Evolutionary conservation across 1,284 basidiomycete genomes (phyloP).

Genomic region (Afroboletus lepidellus): DNA sequence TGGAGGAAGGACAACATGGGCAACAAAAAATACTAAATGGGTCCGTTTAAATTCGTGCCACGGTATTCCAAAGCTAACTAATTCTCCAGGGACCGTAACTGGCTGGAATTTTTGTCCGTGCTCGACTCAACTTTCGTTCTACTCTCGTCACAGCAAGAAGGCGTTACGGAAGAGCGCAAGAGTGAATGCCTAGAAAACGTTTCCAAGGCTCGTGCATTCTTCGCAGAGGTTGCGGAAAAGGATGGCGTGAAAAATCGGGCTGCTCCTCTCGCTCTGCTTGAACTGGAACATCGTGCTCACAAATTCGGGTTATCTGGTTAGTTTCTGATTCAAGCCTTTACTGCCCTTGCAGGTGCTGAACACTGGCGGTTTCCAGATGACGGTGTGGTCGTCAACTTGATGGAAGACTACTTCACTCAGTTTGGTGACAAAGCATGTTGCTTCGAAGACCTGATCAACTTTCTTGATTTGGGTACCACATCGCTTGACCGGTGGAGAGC

Average conservation of each 20-base stretch:
- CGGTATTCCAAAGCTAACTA: conserved; percentile 10
- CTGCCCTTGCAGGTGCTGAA: conserved; percentile 9
- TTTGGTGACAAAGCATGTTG: conserved; percentile 83
- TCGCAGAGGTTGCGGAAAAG: conserved; percentile 53
- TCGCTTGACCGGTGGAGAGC: conserved; percentile 52
- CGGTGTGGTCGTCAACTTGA: conserved; percentile 41
- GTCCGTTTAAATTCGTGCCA: conserved; percentile 34
- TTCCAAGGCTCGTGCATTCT: conserved; percentile 48
- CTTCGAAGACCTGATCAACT: conserved; percentile 79
- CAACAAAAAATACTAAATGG: conserved; percentile 54
- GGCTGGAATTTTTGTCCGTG: conserved; percentile 77
- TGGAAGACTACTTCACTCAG: conserved; percentile 67
- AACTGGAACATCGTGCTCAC: conserved; percentile 62
- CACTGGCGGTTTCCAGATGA: conserved; percentile 41
- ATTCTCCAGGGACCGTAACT: conserved; percentile 70
- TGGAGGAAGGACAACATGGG: conserved; percentile 61
- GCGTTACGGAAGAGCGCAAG: conserved; percentile 30
- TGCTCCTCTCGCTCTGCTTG: conserved; percentile 65
- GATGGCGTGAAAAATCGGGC: conserved; percentile 74
- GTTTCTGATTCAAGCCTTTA: conserved; percentile 32
- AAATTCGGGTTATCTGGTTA: conserved; percentile 46
- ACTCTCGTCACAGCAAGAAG: conserved; percentile 31
- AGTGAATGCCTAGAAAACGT: conserved; percentile 40
- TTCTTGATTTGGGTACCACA: conserved; percentile 49
- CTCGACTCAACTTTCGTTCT: conserved; percentile 63